Conservation (phyloP, 306 rosid species). For the Clitoria ternatea region DNA sequence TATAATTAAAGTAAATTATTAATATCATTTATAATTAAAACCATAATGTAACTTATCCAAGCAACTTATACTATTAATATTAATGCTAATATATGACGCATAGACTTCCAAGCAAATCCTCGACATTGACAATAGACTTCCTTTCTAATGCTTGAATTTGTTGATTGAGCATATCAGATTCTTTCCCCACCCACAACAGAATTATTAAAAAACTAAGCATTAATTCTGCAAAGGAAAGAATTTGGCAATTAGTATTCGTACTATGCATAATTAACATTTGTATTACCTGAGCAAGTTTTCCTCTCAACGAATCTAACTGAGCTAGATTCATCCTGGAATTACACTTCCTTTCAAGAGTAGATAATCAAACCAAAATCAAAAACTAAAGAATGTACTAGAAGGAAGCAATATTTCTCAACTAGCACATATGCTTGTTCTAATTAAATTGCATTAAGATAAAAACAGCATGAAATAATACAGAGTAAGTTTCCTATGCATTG, state of each 20-base stretch:
- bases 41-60: too few species aligned
- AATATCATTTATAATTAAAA: too few species aligned
- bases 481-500: background rate
- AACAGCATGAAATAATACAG: background rate
- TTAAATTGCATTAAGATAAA: background rate
- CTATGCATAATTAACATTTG: too few species aligned
- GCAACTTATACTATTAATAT: too few species aligned
- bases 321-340: conserved; percentile 55
- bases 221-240: background rate
- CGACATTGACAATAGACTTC: conserved; percentile 41
- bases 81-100: too few species aligned
- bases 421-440: too few species aligned
- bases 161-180: conserved; percentile 54
- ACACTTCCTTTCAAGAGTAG: background rate
- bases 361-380: background rate
- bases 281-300: conserved; percentile 50
- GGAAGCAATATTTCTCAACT: conserved; percentile 3
- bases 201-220: background rate
- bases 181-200: conserved; percentile 53
- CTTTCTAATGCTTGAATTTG: conserved; percentile 61
- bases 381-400: background rate
- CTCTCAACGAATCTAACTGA: conserved; percentile 59
- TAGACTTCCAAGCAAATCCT: too few species aligned
- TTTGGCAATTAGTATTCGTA: background rate
- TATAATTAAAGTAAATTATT: too few species aligned